A percentile compares a stretch with the other conserved stretches of the same genome.
phyloP scores from a whole-genome alignment of 2,329 filamentous ascomycete genomes.

The Fusarium lateritium region DNA sequence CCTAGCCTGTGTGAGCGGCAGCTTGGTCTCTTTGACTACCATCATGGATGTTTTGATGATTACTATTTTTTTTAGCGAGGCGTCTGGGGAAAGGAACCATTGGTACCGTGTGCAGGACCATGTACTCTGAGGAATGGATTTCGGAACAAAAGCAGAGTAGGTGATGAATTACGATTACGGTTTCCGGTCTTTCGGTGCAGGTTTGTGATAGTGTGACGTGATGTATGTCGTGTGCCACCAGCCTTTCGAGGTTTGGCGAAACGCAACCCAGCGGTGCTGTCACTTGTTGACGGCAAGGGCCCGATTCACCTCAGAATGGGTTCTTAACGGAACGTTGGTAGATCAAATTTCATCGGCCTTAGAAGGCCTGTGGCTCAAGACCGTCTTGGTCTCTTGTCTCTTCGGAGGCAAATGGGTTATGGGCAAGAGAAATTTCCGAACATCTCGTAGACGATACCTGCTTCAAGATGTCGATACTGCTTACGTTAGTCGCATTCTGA shows the following conservation, averaged over 20 bases:
- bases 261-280: constrained; percentile 78
- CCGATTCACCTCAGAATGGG: constrained; percentile 76
- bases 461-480: not conserved
- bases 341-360: constrained; percentile 60
- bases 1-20: constrained; percentile 17
- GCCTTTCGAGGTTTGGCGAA: constrained; percentile 19
- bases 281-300: constrained; percentile 80
- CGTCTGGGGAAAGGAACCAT: constrained; percentile 51
- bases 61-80: constrained; percentile 54
- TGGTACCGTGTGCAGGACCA: constrained; percentile 38
- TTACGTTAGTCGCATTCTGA: not conserved
- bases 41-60: constrained; percentile 36
- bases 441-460: constrained; percentile 44
- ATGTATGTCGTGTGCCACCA: constrained; percentile 1
- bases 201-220: constrained; percentile 21
- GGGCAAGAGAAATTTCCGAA: constrained; percentile 62
- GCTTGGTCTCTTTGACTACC: constrained; percentile 37
- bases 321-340: constrained; percentile 90
- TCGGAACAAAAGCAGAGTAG: constrained; percentile 44
- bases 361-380: constrained; percentile 57
- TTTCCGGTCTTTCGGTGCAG: constrained; percentile 35
- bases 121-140: constrained; percentile 29
- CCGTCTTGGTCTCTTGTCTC: constrained; percentile 46
- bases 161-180: constrained; percentile 47
- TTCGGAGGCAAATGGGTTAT: constrained; percentile 52